A percentile compares a stretch with the other conserved stretches of the same genome.
These are phyloP conservation scores for Anastatica hierochuntica DNA, from an alignment of 345 rosid species.

Conservation along the genomic window DNA sequence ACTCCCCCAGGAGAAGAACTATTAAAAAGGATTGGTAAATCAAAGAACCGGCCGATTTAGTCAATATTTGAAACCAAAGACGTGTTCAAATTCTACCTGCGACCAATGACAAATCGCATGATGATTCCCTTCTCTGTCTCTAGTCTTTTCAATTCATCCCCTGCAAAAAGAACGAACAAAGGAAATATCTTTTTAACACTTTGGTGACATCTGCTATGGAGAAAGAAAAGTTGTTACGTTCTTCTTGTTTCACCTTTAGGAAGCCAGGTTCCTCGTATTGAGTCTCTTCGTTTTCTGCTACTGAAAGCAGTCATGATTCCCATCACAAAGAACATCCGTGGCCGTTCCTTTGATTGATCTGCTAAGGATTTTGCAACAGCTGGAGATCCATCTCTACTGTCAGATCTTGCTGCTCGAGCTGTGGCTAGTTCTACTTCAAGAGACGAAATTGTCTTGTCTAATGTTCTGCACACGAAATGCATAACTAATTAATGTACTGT, in stretches of 20 bases:
- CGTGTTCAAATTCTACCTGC: slow-evolving; percentile 57
- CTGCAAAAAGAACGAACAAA: slow-evolving; percentile 29
- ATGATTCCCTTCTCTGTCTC: slow-evolving; percentile 82
- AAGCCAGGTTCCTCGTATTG: slow-evolving; percentile 68
- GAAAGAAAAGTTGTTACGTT: slow-evolving; percentile 35
- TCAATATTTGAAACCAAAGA: slow-evolving; percentile 46
- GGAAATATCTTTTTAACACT: slow-evolving; percentile 1
- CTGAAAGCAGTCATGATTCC: slow-evolving; percentile 92
- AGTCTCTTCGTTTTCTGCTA: slow-evolving; percentile 76
- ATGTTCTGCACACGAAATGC: slow-evolving; percentile 35
- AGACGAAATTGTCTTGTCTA: slow-evolving; percentile 55
- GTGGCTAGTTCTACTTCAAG: slow-evolving; percentile 56
- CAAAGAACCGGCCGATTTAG: too few relatives aligned
- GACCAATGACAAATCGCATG: slow-evolving; percentile 75
- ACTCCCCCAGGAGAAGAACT: slow-evolving; percentile 49
- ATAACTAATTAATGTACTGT: neutral
- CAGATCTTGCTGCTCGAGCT: slow-evolving; percentile 33
- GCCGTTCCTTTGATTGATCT: slow-evolving; percentile 45
- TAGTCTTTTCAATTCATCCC: slow-evolving; percentile 50
- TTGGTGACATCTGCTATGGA: neutral
- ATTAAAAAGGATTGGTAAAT: neutral
- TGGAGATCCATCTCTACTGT: too few relatives aligned
- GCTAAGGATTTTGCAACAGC: slow-evolving; percentile 30
- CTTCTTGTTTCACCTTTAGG: too few relatives aligned
- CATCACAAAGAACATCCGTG: slow-evolving; percentile 68